Conservation (phyloP, 306 rosid species). For the Myrica gale region DNA sequence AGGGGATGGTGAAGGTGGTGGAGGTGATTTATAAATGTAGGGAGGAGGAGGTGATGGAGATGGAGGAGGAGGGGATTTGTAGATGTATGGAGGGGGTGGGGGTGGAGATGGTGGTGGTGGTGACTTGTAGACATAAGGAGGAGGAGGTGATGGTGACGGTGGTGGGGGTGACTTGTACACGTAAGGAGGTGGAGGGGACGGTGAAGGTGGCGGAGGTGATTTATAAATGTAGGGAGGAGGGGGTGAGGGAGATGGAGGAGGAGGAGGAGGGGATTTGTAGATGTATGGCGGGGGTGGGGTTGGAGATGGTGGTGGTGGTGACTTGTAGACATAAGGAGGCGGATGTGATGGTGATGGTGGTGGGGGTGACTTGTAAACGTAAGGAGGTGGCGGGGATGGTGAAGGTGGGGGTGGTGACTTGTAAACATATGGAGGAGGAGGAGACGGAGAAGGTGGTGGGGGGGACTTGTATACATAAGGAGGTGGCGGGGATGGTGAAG, state of each 20-base stretch:
- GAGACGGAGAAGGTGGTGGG: not conserved
- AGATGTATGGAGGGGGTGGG: not conserved
- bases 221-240: not conserved
- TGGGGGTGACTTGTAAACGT: not conserved
- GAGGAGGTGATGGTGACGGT: not conserved
- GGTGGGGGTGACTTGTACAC: not conserved
- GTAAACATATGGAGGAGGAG: not conserved
- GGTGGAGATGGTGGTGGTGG: not conserved
- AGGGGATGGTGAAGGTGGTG: not conserved
- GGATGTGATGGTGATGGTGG: not conserved
- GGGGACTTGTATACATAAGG: not conserved
- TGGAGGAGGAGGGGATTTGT: not conserved
- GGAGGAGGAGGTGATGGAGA: not conserved
- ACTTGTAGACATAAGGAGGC: not conserved
- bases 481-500: not conserved
- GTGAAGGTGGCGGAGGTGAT: not conserved
- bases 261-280: not conserved
- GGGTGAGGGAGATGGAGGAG: not conserved
- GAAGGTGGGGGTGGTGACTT: not conserved
- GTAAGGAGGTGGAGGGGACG: not conserved
- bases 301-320: not conserved
- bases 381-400: not conserved
- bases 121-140: not conserved
- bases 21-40: slow-evolving; percentile 24
- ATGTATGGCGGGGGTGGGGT: not conserved